Percentiles rank a stretch among this genome's conserved stretches.
Evolutionary conservation across 805 yeast genomes (phyloP).

Genomic region (Saccharomycopsis javanensis): DNA sequence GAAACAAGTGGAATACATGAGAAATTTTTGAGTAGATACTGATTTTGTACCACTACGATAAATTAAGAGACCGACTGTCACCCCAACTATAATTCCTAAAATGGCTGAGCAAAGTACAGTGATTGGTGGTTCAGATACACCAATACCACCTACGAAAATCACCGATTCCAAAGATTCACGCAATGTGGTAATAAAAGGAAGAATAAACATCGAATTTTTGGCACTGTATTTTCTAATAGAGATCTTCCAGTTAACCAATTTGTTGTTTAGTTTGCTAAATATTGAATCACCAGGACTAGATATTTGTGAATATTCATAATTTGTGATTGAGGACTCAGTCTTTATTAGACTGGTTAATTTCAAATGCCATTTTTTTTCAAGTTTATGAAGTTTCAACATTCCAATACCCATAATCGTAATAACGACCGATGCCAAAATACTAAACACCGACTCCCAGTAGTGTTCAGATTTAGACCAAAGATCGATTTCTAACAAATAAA

Average conservation of each 20-base stretch:
- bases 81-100: conserved; percentile 50
- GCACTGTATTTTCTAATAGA: conserved; percentile 33
- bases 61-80: conserved; percentile 52
- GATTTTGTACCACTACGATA: conserved; percentile 68
- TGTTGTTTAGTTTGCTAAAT: neutral
- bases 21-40: conserved; percentile 62
- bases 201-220: conserved; percentile 59
- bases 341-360: conserved; percentile 38
- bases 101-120: conserved; percentile 58
- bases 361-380: conserved; percentile 74
- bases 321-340: neutral
- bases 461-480: conserved; percentile 83
- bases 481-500: conserved; percentile 72
- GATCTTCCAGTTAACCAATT: conserved; percentile 16
- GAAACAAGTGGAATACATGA: conserved; percentile 69
- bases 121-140: conserved; percentile 56
- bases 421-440: conserved; percentile 65
- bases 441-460: conserved; percentile 80
- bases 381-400: conserved; percentile 65
- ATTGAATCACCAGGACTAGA: neutral
- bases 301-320: neutral
- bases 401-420: conserved; percentile 85
- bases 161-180: conserved; percentile 91
- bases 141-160: conserved; percentile 84
- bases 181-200: conserved; percentile 78